Evolutionary conservation across 2,329 filamentous ascomycete genomes (phyloP), one percentile per base, ranked within the genome.

Genomic region (Trichophyton benhamiae): DNA sequence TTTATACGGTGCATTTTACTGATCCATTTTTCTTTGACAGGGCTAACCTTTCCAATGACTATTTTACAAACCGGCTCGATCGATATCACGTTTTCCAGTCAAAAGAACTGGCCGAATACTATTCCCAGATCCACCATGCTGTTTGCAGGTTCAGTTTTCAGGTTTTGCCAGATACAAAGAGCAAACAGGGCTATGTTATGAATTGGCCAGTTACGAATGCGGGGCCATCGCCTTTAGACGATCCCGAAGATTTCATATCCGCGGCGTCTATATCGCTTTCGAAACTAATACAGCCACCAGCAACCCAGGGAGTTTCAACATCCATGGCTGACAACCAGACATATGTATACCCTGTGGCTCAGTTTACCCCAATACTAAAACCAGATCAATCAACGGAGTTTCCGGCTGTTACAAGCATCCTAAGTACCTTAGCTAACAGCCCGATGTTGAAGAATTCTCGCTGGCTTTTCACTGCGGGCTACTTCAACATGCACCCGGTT

Each of bases 391-490:
- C 92, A 0, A 97, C 92, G 11, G 94, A 99, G 72, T 85, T 94
- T 11, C 90, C 89, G 0, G 87, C 88, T 15, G 78, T 99, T 17
- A 89, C 84, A 0, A 82, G 83, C 53, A 82, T 97, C 44, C 81
- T 97, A 2, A 81, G 82, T 49, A 82, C 82, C 0, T 80, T 96
- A 2, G 80, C 86, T 0, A 76, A 74, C 0, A 81, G 87, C 0
- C 66, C 73, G 3, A 76, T 80, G 4, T 88, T 89, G 68, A 77
- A 79, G 8, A 81, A 83, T 38, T 88, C 88, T 0, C 87, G 84
- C 13, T 99, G 94, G 94, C 94, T 90, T 0, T 97, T 99, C 73
- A 97, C 94, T 0, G 94, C 94, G 0, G 94, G 94, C 59, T 99
- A 99, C 77, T 99, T 99, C 78, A 99, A 99, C 77, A 95, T 95